Evolutionary conservation across 441 rosid genomes (phyloP).

Genomic region (Euphorbia corollata): DNA sequence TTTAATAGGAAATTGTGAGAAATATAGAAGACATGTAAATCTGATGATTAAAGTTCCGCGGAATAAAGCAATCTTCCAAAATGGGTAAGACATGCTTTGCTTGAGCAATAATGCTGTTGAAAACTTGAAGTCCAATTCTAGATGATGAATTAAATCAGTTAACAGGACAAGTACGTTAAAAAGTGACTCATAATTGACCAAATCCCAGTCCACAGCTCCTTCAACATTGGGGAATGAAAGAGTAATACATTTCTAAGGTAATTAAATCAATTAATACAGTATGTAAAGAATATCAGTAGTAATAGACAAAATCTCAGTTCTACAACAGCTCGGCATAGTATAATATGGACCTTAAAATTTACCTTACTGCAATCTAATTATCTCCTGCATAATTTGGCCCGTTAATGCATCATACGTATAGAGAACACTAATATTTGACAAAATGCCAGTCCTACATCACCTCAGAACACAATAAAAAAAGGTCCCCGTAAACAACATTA

Average conservation of each 20-base stretch:
- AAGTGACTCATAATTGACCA: not conserved
- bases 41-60: not conserved
- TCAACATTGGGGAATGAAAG: not conserved
- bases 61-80: not conserved
- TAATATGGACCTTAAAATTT: not conserved
- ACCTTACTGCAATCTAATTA: not conserved
- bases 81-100: not conserved
- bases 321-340: not conserved
- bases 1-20: slow-evolving; percentile 8
- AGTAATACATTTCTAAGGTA: not conserved
- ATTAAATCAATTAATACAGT: not conserved
- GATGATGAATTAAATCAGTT: not conserved
- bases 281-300: not conserved
- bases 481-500: too few species aligned
- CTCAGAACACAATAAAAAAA: not conserved
- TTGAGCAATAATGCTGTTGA: too few species aligned
- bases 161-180: not conserved
- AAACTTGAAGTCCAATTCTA: not conserved
- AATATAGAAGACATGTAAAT: not conserved
- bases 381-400: too few species aligned
- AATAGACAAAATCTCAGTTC: not conserved
- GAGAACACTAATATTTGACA: too few species aligned
- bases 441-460: not conserved
- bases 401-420: too few species aligned
- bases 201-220: not conserved